Evolutionary conservation across 805 yeast genomes (phyloP), one percentile per base, ranked within the genome.

Genomic region (Monosporozyma servazzii): DNA sequence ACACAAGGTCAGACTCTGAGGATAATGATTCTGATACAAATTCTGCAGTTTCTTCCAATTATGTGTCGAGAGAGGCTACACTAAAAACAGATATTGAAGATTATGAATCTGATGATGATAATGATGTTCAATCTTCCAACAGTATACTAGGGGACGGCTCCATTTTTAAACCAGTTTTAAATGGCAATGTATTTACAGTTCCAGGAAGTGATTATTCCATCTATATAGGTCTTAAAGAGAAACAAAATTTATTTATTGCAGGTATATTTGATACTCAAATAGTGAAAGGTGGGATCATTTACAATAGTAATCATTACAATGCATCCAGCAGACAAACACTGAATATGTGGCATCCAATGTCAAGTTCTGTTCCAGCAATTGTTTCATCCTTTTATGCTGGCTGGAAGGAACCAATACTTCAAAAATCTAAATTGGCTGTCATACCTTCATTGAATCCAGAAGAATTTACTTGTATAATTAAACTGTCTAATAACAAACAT

Each of bases 261-360:
- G 70, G 70, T 11, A 48, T 59, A 15, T 64, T 63, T 33, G 50
- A 54, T 40, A 17, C 65, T 13, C 63, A 64, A 43, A 54, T 66
- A 6, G 53, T 65, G 13, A 65, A 65, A 55, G 70, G 70, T 44
- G 70, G 69, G 10, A 59, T 65, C 11, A 51, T 57, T 1, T 65
- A 65, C 53, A 66, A 66, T 43, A 60, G 58, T 37, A 54, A 58
- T 13, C 69, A 66, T 53, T 65, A 62, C 47, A 65, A 59, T 48
- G 64, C 68, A 5, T 60, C 66, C 2, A 40, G n/a, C 15, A 58
- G 51, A 42, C 51, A 54, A 6, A 17, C 17, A 0, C 52, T 56
- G 7, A 52, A 57, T 1, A 48, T 63, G 20, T 64, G 66, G 63
- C 69, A 66, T 48, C 69, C 70, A 1, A 45, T 58, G 20, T 59